These are phyloP conservation scores for Neocatenulostroma microsporum DNA, from an alignment of 2,329 filamentous ascomycete genomes.

Conservation along the genomic window DNA sequence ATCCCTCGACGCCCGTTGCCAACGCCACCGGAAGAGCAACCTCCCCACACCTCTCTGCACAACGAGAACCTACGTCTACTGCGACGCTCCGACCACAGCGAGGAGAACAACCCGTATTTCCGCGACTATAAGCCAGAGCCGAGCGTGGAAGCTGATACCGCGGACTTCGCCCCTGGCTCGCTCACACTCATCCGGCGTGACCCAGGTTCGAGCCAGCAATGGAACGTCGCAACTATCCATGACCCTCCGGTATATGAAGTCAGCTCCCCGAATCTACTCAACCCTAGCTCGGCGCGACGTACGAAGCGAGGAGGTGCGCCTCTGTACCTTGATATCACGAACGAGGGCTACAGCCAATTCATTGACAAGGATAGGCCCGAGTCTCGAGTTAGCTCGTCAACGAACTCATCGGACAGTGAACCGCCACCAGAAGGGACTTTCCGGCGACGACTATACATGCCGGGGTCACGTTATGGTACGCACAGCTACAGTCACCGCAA, in stretches of 20 bases:
- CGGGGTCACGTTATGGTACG: constrained; percentile 34
- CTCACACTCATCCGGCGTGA: constrained; percentile 47
- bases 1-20: constrained; percentile 18
- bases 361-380: constrained; percentile 26
- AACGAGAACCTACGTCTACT: constrained; percentile 18
- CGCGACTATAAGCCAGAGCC: constrained; percentile 11
- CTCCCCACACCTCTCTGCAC: constrained; percentile 15
- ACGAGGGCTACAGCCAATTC: constrained; percentile 54
- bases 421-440: constrained; percentile 32
- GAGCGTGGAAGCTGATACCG: constrained; percentile 4
- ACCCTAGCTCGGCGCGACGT: constrained; percentile 19
- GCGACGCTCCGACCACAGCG: constrained; percentile 13
- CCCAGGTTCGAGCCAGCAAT: constrained; percentile 42
- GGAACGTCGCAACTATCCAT: constrained; percentile 44
- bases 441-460: constrained; percentile 41
- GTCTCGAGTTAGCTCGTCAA: constrained; percentile 23
- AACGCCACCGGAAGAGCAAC: constrained; percentile 19
- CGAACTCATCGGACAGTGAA: constrained; percentile 16
- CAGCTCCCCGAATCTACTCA: constrained; percentile 34
- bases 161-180: constrained; percentile 14
- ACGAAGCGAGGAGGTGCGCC: constrained; percentile 35
- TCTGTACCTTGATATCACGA: constrained; percentile 49
- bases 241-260: constrained; percentile 39
- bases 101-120: constrained; percentile 20
- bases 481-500: constrained; percentile 35